Base-by-base conservation (phyloP, 768 basidiomycete species). In the Piloderma croceum region DNA sequence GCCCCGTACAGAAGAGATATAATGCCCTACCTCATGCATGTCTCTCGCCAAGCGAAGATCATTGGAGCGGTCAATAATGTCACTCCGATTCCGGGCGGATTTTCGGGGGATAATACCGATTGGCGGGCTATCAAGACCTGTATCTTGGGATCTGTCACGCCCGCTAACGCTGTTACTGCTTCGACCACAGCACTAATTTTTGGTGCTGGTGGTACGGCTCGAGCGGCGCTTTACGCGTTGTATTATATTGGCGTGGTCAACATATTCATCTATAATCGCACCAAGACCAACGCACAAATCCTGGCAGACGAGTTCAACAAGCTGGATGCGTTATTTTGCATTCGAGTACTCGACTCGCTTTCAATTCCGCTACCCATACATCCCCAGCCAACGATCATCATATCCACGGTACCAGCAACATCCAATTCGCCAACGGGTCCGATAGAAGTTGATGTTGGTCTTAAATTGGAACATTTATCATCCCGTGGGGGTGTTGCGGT, bases 31-130 rank as follows among this genome's bases (percentile, higher is more conserved):
- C 75, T 99, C 37, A 86, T 92, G 53, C 64, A 67, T 39, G 62
- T 97, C 29, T 86, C 92, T 0, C 77, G 79, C 0, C 81, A 90
- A 17, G 96, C 92, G 1, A 67, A 79, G 50, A 68, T 76, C 3
- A 92, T 99, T 44, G 96, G 96, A 0, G 96, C 96, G 0, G 90
- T 98, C 48, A 98, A 99, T 61, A 98, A 92, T 32, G 76, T 98
- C 59, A 72, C 91, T 12, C 81, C 84, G 2, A 52, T 58, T 3
- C 61, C 55, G 7, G 53, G 61, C 6, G 75, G 74, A 2, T 68
- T 98, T 12, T 70, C 76, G 31, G 96, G 96, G 2, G 92, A 98
- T 54, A 99, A 98, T 64, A 96, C 93, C 0, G 96, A 98, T 55
- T 98, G 94, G 84, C 62, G 88, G 34, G 94, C 90, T 0, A 93